Evolutionary conservation across 2,329 filamentous ascomycete species (phyloP).

Genomic region (Aspergillus ochraceoroseus): DNA sequence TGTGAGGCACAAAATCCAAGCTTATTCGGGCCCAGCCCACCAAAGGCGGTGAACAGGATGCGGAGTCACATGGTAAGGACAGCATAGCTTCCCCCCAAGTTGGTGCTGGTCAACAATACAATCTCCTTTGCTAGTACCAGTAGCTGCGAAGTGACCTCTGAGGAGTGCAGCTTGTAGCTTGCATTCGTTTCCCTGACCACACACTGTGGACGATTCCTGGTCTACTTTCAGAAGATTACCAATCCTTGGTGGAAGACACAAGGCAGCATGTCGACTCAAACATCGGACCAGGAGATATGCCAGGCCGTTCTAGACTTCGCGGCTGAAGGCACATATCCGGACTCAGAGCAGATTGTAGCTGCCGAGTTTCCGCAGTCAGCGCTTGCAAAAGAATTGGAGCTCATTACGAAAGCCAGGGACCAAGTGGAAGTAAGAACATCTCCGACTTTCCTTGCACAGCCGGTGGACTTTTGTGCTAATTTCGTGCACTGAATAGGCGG

Average conservation of each 20-base stretch:
- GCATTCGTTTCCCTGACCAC: background rate
- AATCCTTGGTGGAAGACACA: conserved; percentile 5
- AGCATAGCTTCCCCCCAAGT: conserved; percentile 16
- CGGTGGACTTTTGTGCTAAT: conserved; percentile 20
- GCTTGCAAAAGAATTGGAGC: conserved; percentile 48
- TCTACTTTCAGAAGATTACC: background rate
- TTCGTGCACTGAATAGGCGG: conserved; percentile 46
- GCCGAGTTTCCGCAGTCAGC: conserved; percentile 48
- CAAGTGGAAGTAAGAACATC: conserved; percentile 47
- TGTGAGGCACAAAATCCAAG: conserved; percentile 11
- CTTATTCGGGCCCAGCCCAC: background rate
- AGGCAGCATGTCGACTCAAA: conserved; percentile 35
- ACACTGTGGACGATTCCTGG: background rate
- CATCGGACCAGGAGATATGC: conserved; percentile 45
- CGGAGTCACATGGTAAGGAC: conserved; percentile 33
- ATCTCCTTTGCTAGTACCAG: background rate
- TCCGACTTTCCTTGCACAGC: background rate
- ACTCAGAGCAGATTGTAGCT: conserved; percentile 52
- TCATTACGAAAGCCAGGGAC: conserved; percentile 50
- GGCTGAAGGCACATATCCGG: conserved; percentile 52
- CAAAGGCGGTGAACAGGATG: conserved; percentile 23
- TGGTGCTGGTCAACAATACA: background rate
- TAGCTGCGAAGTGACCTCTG: background rate
- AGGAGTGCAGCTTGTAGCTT: background rate
- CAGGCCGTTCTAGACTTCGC: conserved; percentile 63